phyloP scores from a whole-genome alignment of 2,329 filamentous ascomycete genomes.

The Metarhizium sp. region DNA sequence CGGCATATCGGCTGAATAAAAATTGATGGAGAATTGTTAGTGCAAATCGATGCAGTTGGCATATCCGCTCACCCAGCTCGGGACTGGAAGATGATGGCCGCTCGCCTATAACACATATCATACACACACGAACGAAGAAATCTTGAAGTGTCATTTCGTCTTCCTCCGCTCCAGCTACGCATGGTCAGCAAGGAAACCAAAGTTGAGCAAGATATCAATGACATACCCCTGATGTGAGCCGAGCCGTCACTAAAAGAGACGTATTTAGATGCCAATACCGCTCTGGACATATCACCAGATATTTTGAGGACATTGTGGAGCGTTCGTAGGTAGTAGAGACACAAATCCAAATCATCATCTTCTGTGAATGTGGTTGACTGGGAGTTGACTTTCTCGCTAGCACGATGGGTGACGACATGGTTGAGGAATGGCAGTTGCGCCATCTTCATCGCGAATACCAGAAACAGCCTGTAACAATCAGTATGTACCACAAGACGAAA shows the following conservation, averaged over 20 bases:
- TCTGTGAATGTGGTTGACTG: constrained; percentile 26
- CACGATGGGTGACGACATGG: constrained; percentile 1
- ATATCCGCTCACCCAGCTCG: constrained; percentile 34
- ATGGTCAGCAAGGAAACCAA: constrained; percentile 11
- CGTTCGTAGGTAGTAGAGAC: constrained; percentile 68
- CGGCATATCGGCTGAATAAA: constrained; percentile 52
- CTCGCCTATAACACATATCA: constrained; percentile 44
- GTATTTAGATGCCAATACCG: constrained; percentile 54
- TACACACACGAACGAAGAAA: constrained; percentile 57
- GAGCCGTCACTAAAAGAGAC: constrained; percentile 17
- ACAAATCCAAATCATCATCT: constrained; percentile 65
- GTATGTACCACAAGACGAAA: background rate
- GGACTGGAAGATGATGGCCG: constrained; percentile 10
- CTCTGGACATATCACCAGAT: constrained; percentile 59
- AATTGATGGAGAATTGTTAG: constrained; percentile 63
- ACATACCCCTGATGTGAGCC: constrained; percentile 42
- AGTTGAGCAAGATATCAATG: background rate
- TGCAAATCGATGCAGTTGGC: constrained; percentile 61
- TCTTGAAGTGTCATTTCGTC: constrained; percentile 54
- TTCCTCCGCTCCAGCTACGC: constrained; percentile 38
- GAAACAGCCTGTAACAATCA: constrained; percentile 40
- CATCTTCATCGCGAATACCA: constrained; percentile 51
- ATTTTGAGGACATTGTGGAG: constrained; percentile 63
- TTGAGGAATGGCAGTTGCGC: constrained; percentile 43
- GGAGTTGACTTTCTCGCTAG: constrained; percentile 10